Evolutionary conservation across 768 basidiomycete species (phyloP).

Genomic region (Kwoniella bestiolae): DNA sequence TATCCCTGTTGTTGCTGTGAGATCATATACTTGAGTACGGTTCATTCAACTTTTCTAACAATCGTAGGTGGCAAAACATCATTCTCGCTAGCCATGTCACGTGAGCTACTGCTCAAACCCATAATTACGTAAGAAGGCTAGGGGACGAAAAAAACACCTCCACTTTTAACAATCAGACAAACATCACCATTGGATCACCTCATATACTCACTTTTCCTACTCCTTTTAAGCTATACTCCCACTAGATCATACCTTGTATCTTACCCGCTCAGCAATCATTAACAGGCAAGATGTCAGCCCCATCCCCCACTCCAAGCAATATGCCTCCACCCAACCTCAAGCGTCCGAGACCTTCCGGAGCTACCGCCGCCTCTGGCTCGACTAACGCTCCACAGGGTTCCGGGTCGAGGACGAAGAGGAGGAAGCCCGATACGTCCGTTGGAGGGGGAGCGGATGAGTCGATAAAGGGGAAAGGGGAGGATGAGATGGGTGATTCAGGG

Average conservation of each 20-base stretch:
- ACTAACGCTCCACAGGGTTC: slow-evolving; percentile 3
- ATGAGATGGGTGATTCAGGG: slow-evolving; percentile 26
- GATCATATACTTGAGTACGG: background rate
- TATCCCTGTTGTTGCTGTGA: background rate
- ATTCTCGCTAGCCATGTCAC: slow-evolving; percentile 3
- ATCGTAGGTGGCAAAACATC: slow-evolving; percentile 16
- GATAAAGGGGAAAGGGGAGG: slow-evolving; percentile 14
- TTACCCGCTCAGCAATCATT: background rate
- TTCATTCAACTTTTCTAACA: slow-evolving; percentile 1
- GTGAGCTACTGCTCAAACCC: background rate
- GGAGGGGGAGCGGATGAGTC: slow-evolving; percentile 12
- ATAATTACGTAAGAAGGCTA: slow-evolving; percentile 13
- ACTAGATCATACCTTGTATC: background rate
- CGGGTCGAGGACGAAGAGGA: slow-evolving; percentile 30
- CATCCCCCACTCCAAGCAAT: slow-evolving; percentile 29
- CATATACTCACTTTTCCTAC: background rate
- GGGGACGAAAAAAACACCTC: slow-evolving; percentile 17
- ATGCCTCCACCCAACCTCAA: slow-evolving; percentile 38
- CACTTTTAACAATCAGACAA: slow-evolving; percentile 17
- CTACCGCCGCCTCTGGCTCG: slow-evolving; percentile 4
- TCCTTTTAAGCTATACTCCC: background rate
- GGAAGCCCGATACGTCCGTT: slow-evolving; percentile 38
- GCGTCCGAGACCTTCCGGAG: slow-evolving; percentile 31
- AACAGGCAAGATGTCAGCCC: slow-evolving; percentile 21
- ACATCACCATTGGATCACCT: slow-evolving; percentile 1